These are phyloP conservation scores for Marvania coccoides DNA, from an alignment of 139 green algal species.

Conservation along the genomic window DNA sequence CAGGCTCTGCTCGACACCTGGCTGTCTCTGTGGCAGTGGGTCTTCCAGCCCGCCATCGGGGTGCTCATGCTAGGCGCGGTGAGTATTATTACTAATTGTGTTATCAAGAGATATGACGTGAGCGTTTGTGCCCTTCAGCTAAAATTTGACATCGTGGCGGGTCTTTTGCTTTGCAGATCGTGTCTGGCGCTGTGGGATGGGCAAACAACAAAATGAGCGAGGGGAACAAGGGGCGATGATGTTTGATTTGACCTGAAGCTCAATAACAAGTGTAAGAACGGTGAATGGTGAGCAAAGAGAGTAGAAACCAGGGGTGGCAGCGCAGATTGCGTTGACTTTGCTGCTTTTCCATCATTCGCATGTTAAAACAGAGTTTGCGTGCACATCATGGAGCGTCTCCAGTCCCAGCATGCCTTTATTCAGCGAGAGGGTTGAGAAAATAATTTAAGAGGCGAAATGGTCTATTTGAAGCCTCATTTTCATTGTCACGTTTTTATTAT, in stretches of 20 bases:
- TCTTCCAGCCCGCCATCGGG: conserved; percentile 80
- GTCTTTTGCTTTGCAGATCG: conserved; percentile 33
- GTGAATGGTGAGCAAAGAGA: neutral
- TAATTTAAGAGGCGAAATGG: too few species aligned
- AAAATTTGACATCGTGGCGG: neutral
- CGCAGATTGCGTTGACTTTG: neutral
- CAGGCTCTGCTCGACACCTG: conserved; percentile 58
- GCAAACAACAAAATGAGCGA: conserved; percentile 21
- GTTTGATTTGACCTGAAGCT: neutral
- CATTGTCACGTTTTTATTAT: too few species aligned
- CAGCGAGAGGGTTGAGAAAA: too few species aligned
- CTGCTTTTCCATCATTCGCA: too few species aligned
- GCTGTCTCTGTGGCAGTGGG: conserved; percentile 64
- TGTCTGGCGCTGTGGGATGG: conserved; percentile 58
- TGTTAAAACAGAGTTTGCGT: too few species aligned
- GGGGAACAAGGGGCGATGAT: neutral
- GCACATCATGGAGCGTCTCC: too few species aligned
- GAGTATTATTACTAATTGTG: neutral
- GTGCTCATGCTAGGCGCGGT: conserved; percentile 76
- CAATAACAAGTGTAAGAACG: neutral
- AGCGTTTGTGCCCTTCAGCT: too few species aligned
- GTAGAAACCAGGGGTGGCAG: neutral
- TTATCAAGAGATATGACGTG: neutral
- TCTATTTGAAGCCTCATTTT: too few species aligned
- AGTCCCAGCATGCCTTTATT: too few species aligned